Evolutionary conservation across 257 asterid species (phyloP).

Genomic region (Anisodus tanguticus): DNA sequence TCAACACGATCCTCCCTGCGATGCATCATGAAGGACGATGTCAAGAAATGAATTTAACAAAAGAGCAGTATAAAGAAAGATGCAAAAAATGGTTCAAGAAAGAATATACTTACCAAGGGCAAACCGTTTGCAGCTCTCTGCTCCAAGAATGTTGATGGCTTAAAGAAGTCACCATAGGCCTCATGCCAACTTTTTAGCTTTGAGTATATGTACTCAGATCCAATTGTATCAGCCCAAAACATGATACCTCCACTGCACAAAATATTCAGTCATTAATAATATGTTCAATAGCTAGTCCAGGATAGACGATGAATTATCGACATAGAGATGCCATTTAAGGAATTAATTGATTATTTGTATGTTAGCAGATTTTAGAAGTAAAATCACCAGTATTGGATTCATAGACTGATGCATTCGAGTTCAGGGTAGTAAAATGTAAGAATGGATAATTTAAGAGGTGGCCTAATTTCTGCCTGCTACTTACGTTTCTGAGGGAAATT

Average conservation of each 20-base stretch:
- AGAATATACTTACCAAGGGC: neutral
- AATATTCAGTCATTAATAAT: neutral
- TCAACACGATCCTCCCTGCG: conserved; percentile 25
- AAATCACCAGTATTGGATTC: too few species aligned
- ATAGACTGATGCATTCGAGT: neutral
- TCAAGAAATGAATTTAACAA: neutral
- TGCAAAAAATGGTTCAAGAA: neutral
- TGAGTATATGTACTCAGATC: conserved; percentile 19
- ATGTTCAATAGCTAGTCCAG: neutral
- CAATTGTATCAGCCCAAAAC: conserved; percentile 28
- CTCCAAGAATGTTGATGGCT: conserved; percentile 27
- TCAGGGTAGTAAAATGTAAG: neutral
- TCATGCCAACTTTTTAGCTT: conserved; percentile 25
- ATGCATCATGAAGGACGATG: neutral
- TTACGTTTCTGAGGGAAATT: conserved; percentile 36
- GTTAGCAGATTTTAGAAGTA: neutral
- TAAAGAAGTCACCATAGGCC: conserved; percentile 21
- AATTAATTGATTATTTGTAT: neutral
- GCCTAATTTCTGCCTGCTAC: neutral
- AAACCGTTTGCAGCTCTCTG: conserved; percentile 26
- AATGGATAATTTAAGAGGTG: too few species aligned
- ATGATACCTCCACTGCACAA: conserved; percentile 27
- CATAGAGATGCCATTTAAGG: neutral
- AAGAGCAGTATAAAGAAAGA: neutral
- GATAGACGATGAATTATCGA: neutral